Evolutionary conservation across 768 basidiomycete species (phyloP).

Genomic region (Boletellus ananiceps): DNA sequence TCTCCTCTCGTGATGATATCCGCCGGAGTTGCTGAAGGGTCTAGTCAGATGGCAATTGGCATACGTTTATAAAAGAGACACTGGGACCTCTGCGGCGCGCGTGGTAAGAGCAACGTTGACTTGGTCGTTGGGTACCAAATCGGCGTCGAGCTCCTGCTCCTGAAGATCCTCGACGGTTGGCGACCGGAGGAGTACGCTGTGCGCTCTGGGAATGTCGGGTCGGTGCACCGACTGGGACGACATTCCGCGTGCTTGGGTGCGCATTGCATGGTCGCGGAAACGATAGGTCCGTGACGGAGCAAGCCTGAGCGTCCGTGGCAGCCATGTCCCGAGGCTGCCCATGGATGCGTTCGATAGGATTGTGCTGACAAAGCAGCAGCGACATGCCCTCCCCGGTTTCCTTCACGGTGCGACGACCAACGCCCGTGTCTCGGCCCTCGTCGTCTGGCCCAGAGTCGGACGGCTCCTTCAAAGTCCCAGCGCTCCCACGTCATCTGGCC

Average conservation of each 20-base stretch:
- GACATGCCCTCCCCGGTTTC: slow-evolving; percentile 51
- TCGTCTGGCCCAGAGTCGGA: slow-evolving; percentile 67
- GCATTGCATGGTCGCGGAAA: too few species aligned
- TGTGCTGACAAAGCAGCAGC: slow-evolving; percentile 6
- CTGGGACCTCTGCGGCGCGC: slow-evolving; percentile 67
- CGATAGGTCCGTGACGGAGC: not conserved
- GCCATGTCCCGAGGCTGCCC: not conserved
- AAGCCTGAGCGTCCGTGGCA: not conserved
- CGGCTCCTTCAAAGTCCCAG: slow-evolving; percentile 51
- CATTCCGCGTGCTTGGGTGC: not conserved
- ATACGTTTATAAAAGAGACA: slow-evolving; percentile 4
- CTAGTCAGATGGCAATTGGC: not conserved
- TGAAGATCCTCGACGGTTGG: slow-evolving; percentile 53
- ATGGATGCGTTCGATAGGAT: not conserved
- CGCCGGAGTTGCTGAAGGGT: slow-evolving; percentile 61
- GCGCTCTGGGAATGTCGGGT: slow-evolving; percentile 39
- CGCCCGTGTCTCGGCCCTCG: slow-evolving; percentile 55
- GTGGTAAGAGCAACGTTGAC: slow-evolving; percentile 60
- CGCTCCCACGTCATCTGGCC: slow-evolving; percentile 55
- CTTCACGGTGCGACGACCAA: slow-evolving; percentile 81
- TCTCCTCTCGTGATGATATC: slow-evolving; percentile 60
- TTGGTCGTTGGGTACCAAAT: slow-evolving; percentile 49
- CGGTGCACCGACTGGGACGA: slow-evolving; percentile 30
- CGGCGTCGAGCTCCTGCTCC: slow-evolving; percentile 57
- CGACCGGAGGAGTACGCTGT: slow-evolving; percentile 43